A percentile compares a stretch with the other conserved stretches of the same genome.
phyloP scores from a whole-genome alignment of 108 stramenopile genomes.

The Skeletonema costatum region DNA sequence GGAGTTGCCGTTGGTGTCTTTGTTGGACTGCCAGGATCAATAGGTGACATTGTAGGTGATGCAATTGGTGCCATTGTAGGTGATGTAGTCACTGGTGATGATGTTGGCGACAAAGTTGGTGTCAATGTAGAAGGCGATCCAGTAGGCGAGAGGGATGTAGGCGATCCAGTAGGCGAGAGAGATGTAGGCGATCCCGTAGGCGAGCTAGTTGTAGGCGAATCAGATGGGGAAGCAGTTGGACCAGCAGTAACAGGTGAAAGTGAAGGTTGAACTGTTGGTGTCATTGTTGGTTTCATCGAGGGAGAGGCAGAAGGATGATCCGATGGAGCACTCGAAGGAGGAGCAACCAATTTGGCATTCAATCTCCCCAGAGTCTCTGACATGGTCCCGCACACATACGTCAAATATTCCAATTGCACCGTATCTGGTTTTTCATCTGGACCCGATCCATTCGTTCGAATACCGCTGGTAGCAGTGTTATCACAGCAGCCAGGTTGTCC shows the following conservation, averaged over 20 bases:
- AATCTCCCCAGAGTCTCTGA: conserved; percentile 14
- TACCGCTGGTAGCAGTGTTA: conserved; percentile 15
- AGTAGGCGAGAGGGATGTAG: not conserved
- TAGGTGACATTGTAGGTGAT: not conserved
- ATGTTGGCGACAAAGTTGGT: not conserved
- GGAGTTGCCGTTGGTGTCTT: conserved; percentile 3
- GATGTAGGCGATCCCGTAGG: conserved; percentile 7
- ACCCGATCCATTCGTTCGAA: conserved; percentile 28
- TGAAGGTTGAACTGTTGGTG: conserved; percentile 10
- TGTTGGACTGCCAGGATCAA: not conserved
- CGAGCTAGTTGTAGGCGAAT: not conserved
- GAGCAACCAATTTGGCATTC: conserved; percentile 11
- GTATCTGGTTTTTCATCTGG: conserved; percentile 12
- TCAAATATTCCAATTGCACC: conserved; percentile 18
- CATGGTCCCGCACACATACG: conserved; percentile 43
- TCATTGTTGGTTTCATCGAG: conserved; percentile 4
- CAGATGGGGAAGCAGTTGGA: conserved; percentile 2
- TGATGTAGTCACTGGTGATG: not conserved
- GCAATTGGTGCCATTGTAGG: not conserved
- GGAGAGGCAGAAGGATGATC: conserved; percentile 4
- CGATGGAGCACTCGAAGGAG: conserved; percentile 17
- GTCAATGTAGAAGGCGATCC: not conserved
- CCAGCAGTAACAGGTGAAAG: not conserved
- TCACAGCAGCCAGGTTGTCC: conserved; percentile 24
- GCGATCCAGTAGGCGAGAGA: not conserved